Evolutionary conservation across 495 filamentous ascomycete species (phyloP).

Genomic region (Annulohypoxylon bovei): DNA sequence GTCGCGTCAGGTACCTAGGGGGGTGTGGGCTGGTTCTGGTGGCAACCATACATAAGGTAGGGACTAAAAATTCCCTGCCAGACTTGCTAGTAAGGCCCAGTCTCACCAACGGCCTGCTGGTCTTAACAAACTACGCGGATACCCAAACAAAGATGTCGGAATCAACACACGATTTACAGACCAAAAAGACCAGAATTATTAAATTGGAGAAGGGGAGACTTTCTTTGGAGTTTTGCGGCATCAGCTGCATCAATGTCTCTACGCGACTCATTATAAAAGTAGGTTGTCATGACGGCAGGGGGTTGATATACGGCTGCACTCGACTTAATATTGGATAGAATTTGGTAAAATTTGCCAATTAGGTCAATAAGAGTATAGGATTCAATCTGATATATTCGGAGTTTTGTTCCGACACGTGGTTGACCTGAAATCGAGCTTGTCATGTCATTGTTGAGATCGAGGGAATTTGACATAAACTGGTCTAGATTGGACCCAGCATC

Average conservation of each 20-base stretch:
- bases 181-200: neutral
- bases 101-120: constrained; percentile 39
- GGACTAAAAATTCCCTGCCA: constrained; percentile 42
- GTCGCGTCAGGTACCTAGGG: constrained; percentile 26
- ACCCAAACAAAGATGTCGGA: constrained; percentile 32
- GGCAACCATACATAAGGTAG: constrained; percentile 29
- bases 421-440: neutral
- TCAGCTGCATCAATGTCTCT: constrained; percentile 16
- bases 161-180: constrained; percentile 16
- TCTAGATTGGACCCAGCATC: constrained; percentile 20
- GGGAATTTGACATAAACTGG: constrained; percentile 36
- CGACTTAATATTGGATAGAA: constrained; percentile 3
- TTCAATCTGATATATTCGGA: constrained; percentile 25
- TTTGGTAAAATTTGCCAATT: constrained; percentile 9
- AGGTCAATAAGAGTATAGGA: neutral
- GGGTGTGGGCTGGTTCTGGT: constrained; percentile 36
- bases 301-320: constrained; percentile 43
- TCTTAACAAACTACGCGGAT: constrained; percentile 40
- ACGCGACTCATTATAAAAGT: constrained; percentile 42
- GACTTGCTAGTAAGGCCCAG: constrained; percentile 43
- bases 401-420: constrained; percentile 25
- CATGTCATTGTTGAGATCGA: constrained; percentile 36
- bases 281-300: constrained; percentile 9
- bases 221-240: constrained; percentile 11
- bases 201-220: neutral